phyloP scores from a whole-genome alignment of 2,329 filamentous ascomycete species.

The Falciphora oryzae region DNA sequence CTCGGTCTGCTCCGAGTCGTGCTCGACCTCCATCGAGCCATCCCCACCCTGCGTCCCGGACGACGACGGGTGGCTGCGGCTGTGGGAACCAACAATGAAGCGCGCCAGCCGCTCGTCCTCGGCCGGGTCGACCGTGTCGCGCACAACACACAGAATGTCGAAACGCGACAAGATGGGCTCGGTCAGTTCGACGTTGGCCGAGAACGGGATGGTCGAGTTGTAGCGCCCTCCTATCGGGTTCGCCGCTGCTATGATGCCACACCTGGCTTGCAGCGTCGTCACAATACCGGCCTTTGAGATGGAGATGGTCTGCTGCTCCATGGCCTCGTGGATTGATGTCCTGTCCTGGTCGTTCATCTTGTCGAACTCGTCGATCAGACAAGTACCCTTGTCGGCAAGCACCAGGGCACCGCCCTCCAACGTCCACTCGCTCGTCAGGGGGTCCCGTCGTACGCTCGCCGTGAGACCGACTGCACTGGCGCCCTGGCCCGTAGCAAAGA shows the following conservation, averaged over 20 bases:
- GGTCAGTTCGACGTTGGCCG: constrained; percentile 91
- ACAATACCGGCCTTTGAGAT: constrained; percentile 99
- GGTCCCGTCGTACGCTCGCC: constrained; percentile 90
- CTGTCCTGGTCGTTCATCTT: constrained; percentile 99
- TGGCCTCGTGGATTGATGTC: constrained; percentile 97
- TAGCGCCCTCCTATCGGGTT: constrained; percentile 96
- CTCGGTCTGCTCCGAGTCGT: constrained; percentile 38
- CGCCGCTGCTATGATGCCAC: constrained; percentile 91
- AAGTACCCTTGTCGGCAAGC: constrained; percentile 89
- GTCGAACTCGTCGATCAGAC: constrained; percentile 97
- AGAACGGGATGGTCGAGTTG: constrained; percentile 93
- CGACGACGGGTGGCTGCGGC: constrained; percentile 66
- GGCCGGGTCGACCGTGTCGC: constrained; percentile 85
- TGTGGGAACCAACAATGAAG: constrained; percentile 93
- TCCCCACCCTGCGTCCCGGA: constrained; percentile 21
- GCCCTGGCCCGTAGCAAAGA: constrained; percentile 96
- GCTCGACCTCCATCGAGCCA: constrained; percentile 58
- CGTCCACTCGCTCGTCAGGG: constrained; percentile 94
- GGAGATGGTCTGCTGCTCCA: constrained; percentile 99
- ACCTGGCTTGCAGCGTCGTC: constrained; percentile 91
- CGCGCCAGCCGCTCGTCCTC: constrained; percentile 91
- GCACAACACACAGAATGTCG: constrained; percentile 92
- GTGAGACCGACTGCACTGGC: constrained; percentile 97
- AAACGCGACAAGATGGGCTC: constrained; percentile 98
- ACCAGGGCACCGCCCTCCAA: constrained; percentile 93